phyloP scores from a whole-genome alignment of 495 filamentous ascomycete species.

The Penicillium fimorum region DNA sequence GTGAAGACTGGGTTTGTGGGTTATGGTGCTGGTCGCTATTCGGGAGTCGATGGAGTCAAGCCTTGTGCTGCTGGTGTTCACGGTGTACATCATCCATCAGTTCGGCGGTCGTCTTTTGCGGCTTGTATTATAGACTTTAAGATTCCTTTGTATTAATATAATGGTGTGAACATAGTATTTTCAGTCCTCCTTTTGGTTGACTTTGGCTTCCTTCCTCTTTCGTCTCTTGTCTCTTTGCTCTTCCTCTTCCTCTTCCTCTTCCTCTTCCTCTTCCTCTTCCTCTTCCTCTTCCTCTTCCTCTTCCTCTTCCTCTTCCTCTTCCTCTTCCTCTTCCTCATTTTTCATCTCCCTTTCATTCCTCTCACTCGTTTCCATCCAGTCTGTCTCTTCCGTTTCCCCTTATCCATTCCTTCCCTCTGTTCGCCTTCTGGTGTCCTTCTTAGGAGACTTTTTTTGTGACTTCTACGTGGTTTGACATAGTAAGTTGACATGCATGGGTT shows the following conservation, averaged over 20 bases:
- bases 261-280: too few relatives aligned
- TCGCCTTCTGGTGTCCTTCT: background rate
- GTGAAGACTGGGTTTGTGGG: constrained; percentile 26
- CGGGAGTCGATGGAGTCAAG: constrained; percentile 10
- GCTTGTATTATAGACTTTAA: constrained; percentile 45
- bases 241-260: background rate
- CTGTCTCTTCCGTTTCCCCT: background rate
- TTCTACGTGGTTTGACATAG: background rate
- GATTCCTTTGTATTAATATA: constrained; percentile 24
- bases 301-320: background rate
- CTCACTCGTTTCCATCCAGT: background rate
- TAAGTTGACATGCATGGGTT: background rate
- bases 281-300: background rate
- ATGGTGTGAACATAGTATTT: background rate
- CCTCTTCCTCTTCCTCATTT: background rate
- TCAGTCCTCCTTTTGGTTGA: background rate
- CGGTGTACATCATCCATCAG: constrained; percentile 9
- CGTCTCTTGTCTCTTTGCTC: background rate
- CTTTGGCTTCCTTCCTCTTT: background rate
- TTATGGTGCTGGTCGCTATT: constrained; percentile 23
- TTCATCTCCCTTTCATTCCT: background rate
- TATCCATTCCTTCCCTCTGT: background rate
- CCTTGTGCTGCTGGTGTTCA: constrained; percentile 8
- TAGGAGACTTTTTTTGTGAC: background rate
- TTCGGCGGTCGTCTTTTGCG: constrained; percentile 35